phyloP scores from a whole-genome alignment of 495 filamentous ascomycete genomes.

The Penicillium alfredii region DNA sequence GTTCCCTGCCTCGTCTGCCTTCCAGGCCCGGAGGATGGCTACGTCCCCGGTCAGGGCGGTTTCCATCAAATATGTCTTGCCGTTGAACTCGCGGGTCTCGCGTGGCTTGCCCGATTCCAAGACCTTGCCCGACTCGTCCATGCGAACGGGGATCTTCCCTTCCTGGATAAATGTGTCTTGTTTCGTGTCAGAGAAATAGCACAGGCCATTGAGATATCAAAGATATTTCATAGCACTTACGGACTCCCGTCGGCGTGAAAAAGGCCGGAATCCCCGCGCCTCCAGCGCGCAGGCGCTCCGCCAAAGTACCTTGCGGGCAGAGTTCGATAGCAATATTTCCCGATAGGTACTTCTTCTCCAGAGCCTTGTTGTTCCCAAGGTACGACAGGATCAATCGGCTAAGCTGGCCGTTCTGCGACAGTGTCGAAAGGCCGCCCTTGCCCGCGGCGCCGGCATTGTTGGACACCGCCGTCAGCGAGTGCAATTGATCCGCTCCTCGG shows the following conservation, averaged over 20 bases:
- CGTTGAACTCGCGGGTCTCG: constrained; percentile 79
- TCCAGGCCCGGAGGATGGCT: constrained; percentile 83
- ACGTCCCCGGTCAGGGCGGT: constrained; percentile 79
- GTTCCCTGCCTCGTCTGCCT: constrained; percentile 81
- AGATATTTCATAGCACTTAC: constrained; percentile 30
- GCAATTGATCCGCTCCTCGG: constrained; percentile 60
- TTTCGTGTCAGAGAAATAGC: too few relatives aligned
- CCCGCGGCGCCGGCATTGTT: constrained; percentile 84
- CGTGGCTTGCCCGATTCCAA: constrained; percentile 64
- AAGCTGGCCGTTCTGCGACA: constrained; percentile 73
- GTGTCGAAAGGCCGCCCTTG: constrained; percentile 67
- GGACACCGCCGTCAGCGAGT: constrained; percentile 74
- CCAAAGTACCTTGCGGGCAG: constrained; percentile 83
- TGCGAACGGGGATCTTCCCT: constrained; percentile 70
- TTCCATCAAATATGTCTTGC: constrained; percentile 81
- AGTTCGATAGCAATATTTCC: constrained; percentile 82
- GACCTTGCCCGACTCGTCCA: constrained; percentile 71
- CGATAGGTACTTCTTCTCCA: constrained; percentile 77
- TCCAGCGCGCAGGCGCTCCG: constrained; percentile 76
- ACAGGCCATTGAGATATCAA: too few relatives aligned
- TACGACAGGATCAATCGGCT: constrained; percentile 80
- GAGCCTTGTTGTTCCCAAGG: constrained; percentile 82
- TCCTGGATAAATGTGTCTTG: constrained; percentile 69
- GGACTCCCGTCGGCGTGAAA: constrained; percentile 80
- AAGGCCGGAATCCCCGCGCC: constrained; percentile 88